phyloP scores from a whole-genome alignment of 1,284 basidiomycete species.

The Volvariella surrecta region DNA sequence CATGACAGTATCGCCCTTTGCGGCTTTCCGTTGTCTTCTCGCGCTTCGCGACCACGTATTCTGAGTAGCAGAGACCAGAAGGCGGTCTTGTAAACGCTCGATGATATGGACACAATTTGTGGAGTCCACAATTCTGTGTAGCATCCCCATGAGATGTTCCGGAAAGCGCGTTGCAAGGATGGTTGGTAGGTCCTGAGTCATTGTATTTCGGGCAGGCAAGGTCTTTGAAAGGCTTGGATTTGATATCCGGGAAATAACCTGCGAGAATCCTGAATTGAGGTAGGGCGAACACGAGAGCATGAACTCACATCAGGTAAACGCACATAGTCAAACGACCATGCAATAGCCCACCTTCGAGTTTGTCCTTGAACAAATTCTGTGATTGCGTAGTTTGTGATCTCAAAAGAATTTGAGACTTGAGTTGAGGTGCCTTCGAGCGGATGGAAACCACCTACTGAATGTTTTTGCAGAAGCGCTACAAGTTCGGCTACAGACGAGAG shows the following conservation, averaged over 20 bases:
- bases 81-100: not conserved
- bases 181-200: constrained; percentile 9
- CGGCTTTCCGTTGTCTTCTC: constrained; percentile 31
- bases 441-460: constrained; percentile 30
- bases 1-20: constrained; percentile 1
- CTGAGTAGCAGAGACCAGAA: constrained; percentile 33
- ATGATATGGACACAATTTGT: not conserved
- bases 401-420: not conserved
- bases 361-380: constrained; percentile 79
- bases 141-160: not conserved
- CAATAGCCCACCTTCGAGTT: constrained; percentile 84
- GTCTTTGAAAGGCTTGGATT: constrained; percentile 27
- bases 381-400: constrained; percentile 83
- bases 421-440: not conserved
- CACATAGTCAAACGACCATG: constrained; percentile 66
- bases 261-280: constrained; percentile 9
- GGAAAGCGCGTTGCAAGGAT: not conserved
- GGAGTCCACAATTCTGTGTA: not conserved
- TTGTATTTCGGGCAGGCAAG: constrained; percentile 44
- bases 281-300: constrained; percentile 1
- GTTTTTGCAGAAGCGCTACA: constrained; percentile 43
- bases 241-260: constrained; percentile 45
- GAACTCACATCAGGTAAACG: constrained; percentile 70
- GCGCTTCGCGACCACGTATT: constrained; percentile 77
- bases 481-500: constrained; percentile 64